These are phyloP conservation scores for Botrytis fragariae DNA, from an alignment of 2,329 filamentous ascomycete species.

Conservation along the genomic window DNA sequence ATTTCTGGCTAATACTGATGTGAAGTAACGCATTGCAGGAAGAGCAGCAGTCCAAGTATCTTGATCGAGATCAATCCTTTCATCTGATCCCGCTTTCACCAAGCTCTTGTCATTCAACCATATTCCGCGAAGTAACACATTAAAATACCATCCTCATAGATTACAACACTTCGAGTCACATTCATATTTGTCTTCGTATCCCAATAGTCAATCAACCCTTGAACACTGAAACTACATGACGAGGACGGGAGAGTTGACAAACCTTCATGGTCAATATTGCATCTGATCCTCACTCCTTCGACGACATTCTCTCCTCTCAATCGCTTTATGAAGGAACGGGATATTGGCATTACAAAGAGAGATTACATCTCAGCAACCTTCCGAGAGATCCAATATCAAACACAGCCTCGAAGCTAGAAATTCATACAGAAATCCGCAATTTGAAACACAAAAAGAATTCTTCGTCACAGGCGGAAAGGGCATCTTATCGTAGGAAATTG, in stretches of 20 bases:
- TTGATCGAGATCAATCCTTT: background rate
- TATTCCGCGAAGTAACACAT: background rate
- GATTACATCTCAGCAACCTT: background rate
- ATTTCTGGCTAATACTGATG: conserved; percentile 15
- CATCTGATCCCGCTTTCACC: background rate
- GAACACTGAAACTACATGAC: background rate
- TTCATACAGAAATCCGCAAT: background rate
- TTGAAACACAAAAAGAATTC: background rate
- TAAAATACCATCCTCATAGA: background rate
- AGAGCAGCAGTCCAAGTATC: background rate
- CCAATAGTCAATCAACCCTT: background rate
- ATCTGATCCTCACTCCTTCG: background rate
- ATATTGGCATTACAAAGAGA: conserved; percentile 2
- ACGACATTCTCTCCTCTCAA: background rate
- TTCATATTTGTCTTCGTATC: background rate
- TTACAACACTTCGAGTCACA: background rate
- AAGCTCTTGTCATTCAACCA: background rate
- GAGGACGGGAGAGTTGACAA: background rate
- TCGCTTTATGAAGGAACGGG: conserved; percentile 6
- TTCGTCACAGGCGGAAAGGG: background rate
- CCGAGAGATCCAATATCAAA: background rate
- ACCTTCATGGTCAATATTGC: conserved; percentile 7
- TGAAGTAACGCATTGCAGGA: conserved; percentile 16
- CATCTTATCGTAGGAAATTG: background rate
- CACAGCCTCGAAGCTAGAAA: background rate